A percentile compares a stretch with the other conserved stretches of the same genome.
These are phyloP conservation scores for Aspergillus sp. DNA, from an alignment of 2,329 filamentous ascomycete genomes.

Conservation along the genomic window DNA sequence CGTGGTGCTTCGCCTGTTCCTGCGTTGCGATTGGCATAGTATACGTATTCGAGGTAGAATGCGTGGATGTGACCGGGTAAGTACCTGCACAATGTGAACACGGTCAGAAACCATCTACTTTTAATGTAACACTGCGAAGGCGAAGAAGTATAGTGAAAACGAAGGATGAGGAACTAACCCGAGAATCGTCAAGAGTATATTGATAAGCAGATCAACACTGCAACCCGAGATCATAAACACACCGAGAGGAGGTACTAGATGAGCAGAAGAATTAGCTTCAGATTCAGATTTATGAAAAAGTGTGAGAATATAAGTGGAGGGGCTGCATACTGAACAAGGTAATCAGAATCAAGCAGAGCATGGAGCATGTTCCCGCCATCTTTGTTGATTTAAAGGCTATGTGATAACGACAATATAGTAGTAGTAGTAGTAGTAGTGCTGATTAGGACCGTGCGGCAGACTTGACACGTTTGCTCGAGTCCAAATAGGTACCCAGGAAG, in stretches of 20 bases:
- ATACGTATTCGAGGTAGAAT: slow-evolving; percentile 81
- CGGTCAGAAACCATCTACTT: background rate
- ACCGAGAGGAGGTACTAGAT: slow-evolving; percentile 64
- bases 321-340: slow-evolving; percentile 47
- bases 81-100: slow-evolving; percentile 52
- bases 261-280: background rate
- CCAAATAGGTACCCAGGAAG: slow-evolving; percentile 24
- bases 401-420: background rate
- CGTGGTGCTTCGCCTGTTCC: slow-evolving; percentile 21
- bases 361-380: slow-evolving; percentile 39
- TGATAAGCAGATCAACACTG: slow-evolving; percentile 65
- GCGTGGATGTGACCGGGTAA: slow-evolving; percentile 78
- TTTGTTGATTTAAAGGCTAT: slow-evolving; percentile 10
- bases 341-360: slow-evolving; percentile 48
- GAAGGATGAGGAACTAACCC: slow-evolving; percentile 48
- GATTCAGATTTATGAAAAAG: too few relatives aligned
- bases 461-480: slow-evolving; percentile 19
- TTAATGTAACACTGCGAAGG: background rate
- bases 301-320: background rate
- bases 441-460: background rate
- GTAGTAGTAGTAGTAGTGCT: background rate
- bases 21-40: slow-evolving; percentile 64
- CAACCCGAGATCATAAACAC: slow-evolving; percentile 67
- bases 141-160: too few relatives aligned
- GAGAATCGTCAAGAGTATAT: slow-evolving; percentile 66